Evolutionary conservation across 495 filamentous ascomycete genomes (phyloP), one percentile per base, ranked within the genome.

Genomic region (Talaromyces thailandensis): DNA sequence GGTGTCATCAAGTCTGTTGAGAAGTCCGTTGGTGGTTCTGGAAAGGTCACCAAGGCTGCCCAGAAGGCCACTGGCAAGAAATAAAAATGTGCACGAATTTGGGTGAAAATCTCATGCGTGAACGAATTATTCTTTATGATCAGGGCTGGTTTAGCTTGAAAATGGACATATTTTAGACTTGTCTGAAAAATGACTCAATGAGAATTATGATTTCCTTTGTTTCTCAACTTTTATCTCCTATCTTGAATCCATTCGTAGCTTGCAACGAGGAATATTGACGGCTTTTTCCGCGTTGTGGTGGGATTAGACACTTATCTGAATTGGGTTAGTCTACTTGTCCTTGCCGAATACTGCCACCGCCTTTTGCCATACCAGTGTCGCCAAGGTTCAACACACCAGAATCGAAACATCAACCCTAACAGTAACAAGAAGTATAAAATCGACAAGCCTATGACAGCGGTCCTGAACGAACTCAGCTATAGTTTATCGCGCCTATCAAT

Each of bases 1-100:
- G 93, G 93, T 85, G 93, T 95, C 80, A 91, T 95, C 82, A 92
- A 92, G 82, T 83, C 82, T 69, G 92, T 94, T 68, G 82, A 80
- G 74, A 96, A 96, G 88, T 73, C 81, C 68, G 86, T 84, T 75
- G 77, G 68, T 63, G 81, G 79, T 68, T 70, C 79, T 63, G 86
- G 85, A 62, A 92, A 91, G 82, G 89, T 91, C 74, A 91, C 88
- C 77, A 90, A 89, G 75, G 84, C 85, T 67, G 84, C 84, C 73
- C 73, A 79, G 72, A 87, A 86, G 79, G 85, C 82, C 72, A 23
- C 56, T 35, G 77, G 75, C 67, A 87, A 87, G 85, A 88, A 88
- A 79, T 87, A 87, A 77, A 63, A 25, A 26, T 55, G 51, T 55
- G 51, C 51, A 55, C 51, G 51, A 55, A 1, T 55, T 26, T 55